These are phyloP conservation scores for Monosporascus sp. DNA, from an alignment of 2,329 filamentous ascomycete genomes.

Conservation along the genomic window DNA sequence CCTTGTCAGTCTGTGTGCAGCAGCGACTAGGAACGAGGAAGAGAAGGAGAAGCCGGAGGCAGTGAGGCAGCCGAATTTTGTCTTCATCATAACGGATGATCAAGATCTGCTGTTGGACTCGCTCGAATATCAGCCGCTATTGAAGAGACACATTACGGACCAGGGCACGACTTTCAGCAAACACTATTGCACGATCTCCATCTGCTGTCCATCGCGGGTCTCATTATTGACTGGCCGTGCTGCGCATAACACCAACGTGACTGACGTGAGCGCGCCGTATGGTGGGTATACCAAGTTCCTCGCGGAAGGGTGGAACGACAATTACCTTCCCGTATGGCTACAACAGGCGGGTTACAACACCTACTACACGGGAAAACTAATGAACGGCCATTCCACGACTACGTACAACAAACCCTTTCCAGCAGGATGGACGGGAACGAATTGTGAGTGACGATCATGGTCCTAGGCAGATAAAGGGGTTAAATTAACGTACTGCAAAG, in stretches of 20 bases:
- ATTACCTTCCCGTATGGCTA: slow-evolving; percentile 40
- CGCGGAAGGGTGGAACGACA: slow-evolving; percentile 43
- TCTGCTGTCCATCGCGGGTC: slow-evolving; percentile 54
- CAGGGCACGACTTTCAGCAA: slow-evolving; percentile 47
- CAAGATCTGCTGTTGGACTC: slow-evolving; percentile 52
- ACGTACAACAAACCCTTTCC: neutral
- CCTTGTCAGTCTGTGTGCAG: no score
- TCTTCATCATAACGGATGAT: slow-evolving; percentile 57
- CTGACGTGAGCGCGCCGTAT: slow-evolving; percentile 40
- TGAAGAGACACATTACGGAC: slow-evolving; percentile 43
- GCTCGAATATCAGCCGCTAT: slow-evolving; percentile 43
- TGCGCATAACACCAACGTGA: slow-evolving; percentile 59
- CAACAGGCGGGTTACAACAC: no score
- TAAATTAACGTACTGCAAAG: neutral
- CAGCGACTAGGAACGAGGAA: no score
- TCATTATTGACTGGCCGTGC: slow-evolving; percentile 50
- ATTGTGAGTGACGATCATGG: neutral
- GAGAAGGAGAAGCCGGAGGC: no score
- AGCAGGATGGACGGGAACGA: neutral
- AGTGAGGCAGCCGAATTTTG: slow-evolving; percentile 38
- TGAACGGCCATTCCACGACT: no score
- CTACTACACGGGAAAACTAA: no score
- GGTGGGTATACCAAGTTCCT: slow-evolving; percentile 48
- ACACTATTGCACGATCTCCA: slow-evolving; percentile 51
- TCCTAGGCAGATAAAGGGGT: neutral